Percentiles rank a stretch among this genome's conserved stretches.
phyloP scores from a whole-genome alignment of 805 yeast genomes.

The Hanseniaspora occidentalis region DNA sequence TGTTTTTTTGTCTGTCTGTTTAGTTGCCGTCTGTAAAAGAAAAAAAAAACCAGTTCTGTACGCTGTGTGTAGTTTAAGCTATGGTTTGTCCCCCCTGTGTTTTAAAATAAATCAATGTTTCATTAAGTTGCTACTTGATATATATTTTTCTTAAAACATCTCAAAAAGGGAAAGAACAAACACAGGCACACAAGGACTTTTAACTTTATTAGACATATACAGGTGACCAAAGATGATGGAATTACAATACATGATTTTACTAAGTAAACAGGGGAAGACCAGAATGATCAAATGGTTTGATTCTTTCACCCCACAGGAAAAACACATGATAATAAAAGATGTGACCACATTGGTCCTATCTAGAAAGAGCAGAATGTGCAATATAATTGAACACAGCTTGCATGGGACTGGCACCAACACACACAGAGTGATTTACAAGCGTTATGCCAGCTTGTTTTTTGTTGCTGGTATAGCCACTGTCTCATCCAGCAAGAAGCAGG shows the following conservation, averaged over 20 bases:
- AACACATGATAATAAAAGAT: conserved; percentile 71
- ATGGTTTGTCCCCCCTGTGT: too few species aligned
- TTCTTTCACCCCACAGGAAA: conserved; percentile 73
- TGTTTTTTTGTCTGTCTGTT: not conserved
- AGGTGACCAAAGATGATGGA: conserved; percentile 21
- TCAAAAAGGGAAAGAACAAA: not conserved
- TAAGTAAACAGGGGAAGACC: conserved; percentile 92
- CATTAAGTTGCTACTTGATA: too few species aligned
- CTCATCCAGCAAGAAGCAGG: not conserved
- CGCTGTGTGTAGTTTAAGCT: too few species aligned
- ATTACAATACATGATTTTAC: conserved; percentile 63
- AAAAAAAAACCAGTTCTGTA: too few species aligned
- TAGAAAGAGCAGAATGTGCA: conserved; percentile 90
- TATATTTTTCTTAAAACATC: not conserved
- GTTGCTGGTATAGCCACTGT: conserved; percentile 52
- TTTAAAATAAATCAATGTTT: too few species aligned
- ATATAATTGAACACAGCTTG: conserved; percentile 66
- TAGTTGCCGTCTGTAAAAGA: not conserved
- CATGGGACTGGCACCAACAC: conserved; percentile 3
- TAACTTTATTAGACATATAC: too few species aligned
- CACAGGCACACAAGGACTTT: not conserved
- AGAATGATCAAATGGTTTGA: conserved; percentile 90
- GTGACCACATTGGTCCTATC: conserved; percentile 74
- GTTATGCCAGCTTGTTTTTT: conserved; percentile 89
- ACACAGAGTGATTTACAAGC: conserved; percentile 69